These are phyloP conservation scores for Rhodotorula taiwanensis DNA, from an alignment of 768 basidiomycete genomes.

Conservation along the genomic window DNA sequence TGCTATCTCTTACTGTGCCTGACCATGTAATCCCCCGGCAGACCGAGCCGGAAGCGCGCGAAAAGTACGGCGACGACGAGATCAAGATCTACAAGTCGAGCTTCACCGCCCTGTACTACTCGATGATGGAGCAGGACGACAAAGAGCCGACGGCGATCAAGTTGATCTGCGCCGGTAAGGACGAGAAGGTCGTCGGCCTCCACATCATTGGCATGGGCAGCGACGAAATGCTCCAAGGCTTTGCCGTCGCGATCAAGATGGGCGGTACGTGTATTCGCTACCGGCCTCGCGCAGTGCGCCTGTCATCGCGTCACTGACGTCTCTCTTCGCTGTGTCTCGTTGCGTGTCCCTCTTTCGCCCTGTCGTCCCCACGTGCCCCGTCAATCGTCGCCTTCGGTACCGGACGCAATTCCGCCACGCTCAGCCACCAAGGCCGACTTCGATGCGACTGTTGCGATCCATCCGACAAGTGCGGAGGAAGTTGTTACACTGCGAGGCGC, in stretches of 20 bases:
- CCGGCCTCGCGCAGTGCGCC: too few species aligned
- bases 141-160: constrained; percentile 95
- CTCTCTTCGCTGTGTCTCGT: too few species aligned
- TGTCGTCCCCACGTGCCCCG: too few species aligned
- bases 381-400: too few species aligned
- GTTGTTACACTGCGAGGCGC: too few species aligned
- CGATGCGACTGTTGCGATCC: constrained; percentile 84
- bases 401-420: neutral
- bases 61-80: constrained; percentile 71
- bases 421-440: constrained; percentile 69
- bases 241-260: constrained; percentile 97
- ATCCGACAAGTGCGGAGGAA: constrained; percentile 50
- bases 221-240: constrained; percentile 93
- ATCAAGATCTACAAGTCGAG: constrained; percentile 78
- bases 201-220: constrained; percentile 87
- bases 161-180: constrained; percentile 73
- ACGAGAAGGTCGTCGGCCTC: constrained; percentile 92
- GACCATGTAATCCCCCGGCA: too few species aligned
- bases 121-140: constrained; percentile 73
- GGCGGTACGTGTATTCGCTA: constrained; percentile 60
- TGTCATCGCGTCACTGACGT: too few species aligned
- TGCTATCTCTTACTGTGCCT: too few species aligned
- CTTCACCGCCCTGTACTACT: constrained; percentile 65
- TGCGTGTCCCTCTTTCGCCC: too few species aligned
- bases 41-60: constrained; percentile 80